A percentile compares a stretch with the other conserved stretches of the same genome.
phyloP scores from a whole-genome alignment of 2,329 filamentous ascomycete species.

The Neonectria coccinea region DNA sequence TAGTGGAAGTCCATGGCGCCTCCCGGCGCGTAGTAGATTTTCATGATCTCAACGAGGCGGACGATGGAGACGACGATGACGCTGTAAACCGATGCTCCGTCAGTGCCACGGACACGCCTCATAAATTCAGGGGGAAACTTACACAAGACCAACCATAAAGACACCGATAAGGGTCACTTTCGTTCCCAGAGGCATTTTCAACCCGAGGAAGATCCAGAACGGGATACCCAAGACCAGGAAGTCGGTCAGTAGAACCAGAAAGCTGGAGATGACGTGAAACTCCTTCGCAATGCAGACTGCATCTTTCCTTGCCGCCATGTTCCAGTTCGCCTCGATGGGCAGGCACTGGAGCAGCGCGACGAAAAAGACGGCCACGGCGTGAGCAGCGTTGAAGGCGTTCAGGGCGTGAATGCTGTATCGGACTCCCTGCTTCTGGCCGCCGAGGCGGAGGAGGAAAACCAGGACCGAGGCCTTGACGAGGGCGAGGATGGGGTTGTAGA shows the following conservation, averaged over 20 bases:
- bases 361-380: slow-evolving; percentile 52
- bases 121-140: slow-evolving; percentile 30
- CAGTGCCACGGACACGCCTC: not conserved
- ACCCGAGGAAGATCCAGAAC: slow-evolving; percentile 53
- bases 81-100: slow-evolving; percentile 29
- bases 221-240: slow-evolving; percentile 54
- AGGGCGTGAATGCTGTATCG: slow-evolving; percentile 46
- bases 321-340: slow-evolving; percentile 40
- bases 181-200: slow-evolving; percentile 52
- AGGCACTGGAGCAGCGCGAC: slow-evolving; percentile 54
- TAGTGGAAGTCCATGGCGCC: slow-evolving; percentile 37
- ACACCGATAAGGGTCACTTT: slow-evolving; percentile 55
- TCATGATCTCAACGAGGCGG: slow-evolving; percentile 42
- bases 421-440: slow-evolving; percentile 49
- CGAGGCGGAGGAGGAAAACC: slow-evolving; percentile 56
- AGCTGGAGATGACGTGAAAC: slow-evolving; percentile 49
- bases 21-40: slow-evolving; percentile 28
- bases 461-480: slow-evolving; percentile 59
- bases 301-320: not conserved
- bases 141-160: slow-evolving; percentile 53
- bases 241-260: slow-evolving; percentile 56
- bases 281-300: slow-evolving; percentile 43
- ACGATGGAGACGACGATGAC: slow-evolving; percentile 49
- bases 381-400: slow-evolving; percentile 49
- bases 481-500: slow-evolving; percentile 59